A percentile compares a stretch with the other conserved stretches of the same genome.
phyloP scores from a whole-genome alignment of 2,329 filamentous ascomycete species.

The Exophiala dermatitidis region DNA sequence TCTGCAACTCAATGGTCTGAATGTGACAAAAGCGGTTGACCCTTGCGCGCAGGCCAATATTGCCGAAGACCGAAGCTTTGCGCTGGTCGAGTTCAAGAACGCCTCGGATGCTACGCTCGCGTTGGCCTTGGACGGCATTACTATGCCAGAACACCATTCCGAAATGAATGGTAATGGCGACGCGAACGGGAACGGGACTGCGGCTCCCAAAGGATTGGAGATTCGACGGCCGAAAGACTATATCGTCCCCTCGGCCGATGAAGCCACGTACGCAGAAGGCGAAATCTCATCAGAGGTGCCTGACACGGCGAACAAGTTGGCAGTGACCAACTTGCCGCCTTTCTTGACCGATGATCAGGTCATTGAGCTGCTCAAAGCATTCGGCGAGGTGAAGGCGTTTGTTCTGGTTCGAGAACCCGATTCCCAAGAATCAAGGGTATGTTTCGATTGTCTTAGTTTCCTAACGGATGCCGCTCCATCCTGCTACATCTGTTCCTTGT shows the following conservation, averaged over 20 bases:
- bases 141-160: conserved; percentile 65
- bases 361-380: conserved; percentile 78
- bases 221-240: conserved; percentile 93
- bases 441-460: conserved; percentile 30
- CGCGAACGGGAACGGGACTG: conserved; percentile 44
- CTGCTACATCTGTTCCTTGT: conserved; percentile 14
- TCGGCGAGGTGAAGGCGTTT: conserved; percentile 90
- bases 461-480: conserved; percentile 15
- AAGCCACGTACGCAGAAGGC: conserved; percentile 56
- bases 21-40: conserved; percentile 70
- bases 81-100: conserved; percentile 83
- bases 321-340: conserved; percentile 77
- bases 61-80: conserved; percentile 70
- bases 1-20: conserved; percentile 90
- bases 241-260: conserved; percentile 77
- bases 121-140: conserved; percentile 79
- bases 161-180: conserved; percentile 45
- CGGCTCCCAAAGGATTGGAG: conserved; percentile 51
- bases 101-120: conserved; percentile 84
- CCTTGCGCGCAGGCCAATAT: conserved; percentile 80
- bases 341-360: conserved; percentile 90
- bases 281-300: conserved; percentile 73
- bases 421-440: conserved; percentile 79
- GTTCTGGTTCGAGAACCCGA: conserved; percentile 77
- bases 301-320: conserved; percentile 92